phyloP scores from a whole-genome alignment of 2,329 filamentous ascomycete species.

The Cadophora sp. region DNA sequence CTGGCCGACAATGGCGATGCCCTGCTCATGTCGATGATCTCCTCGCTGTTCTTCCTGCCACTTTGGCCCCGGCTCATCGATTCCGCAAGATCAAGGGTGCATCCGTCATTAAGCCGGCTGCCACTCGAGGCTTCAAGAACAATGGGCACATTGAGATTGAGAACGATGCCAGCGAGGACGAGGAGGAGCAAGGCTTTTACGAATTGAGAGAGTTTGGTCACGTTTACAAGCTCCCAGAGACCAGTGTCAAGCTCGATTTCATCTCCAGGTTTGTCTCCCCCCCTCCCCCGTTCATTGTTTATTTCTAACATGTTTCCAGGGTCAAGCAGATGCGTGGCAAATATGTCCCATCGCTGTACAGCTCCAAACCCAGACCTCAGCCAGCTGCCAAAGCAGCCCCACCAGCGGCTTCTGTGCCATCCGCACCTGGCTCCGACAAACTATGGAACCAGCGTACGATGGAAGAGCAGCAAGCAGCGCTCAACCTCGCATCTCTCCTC shows the following conservation, averaged over 20 bases:
- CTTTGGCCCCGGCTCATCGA: slow-evolving; percentile 65
- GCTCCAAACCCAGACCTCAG: slow-evolving; percentile 5
- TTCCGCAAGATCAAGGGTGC: slow-evolving; percentile 66
- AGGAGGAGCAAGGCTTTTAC: slow-evolving; percentile 57
- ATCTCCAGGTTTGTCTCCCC: slow-evolving; percentile 62
- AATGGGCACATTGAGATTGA: slow-evolving; percentile 77
- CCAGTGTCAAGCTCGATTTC: slow-evolving; percentile 74
- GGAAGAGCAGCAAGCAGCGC: slow-evolving; percentile 69
- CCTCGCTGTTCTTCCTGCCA: slow-evolving; percentile 62
- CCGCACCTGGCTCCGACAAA: background rate
- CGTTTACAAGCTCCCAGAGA: slow-evolving; percentile 67
- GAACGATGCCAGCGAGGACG: slow-evolving; percentile 61
- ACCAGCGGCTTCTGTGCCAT: background rate
- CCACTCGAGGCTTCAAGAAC: slow-evolving; percentile 70
- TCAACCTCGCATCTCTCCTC: slow-evolving; percentile 66
- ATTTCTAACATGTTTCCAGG: slow-evolving; percentile 31
- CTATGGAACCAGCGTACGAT: slow-evolving; percentile 45
- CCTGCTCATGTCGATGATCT: slow-evolving; percentile 85
- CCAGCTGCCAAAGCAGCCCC: background rate
- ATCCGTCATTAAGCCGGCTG: slow-evolving; percentile 57
- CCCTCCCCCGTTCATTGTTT: background rate
- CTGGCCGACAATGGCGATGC: slow-evolving; percentile 82
- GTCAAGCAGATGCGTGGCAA: slow-evolving; percentile 31
- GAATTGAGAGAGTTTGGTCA: slow-evolving; percentile 68
- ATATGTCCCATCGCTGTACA: slow-evolving; percentile 17